Percentiles rank a stretch among this genome's conserved stretches.
phyloP scores from a whole-genome alignment of 108 stramenopile species.

The Pseudonitzschia multiseries region DNA sequence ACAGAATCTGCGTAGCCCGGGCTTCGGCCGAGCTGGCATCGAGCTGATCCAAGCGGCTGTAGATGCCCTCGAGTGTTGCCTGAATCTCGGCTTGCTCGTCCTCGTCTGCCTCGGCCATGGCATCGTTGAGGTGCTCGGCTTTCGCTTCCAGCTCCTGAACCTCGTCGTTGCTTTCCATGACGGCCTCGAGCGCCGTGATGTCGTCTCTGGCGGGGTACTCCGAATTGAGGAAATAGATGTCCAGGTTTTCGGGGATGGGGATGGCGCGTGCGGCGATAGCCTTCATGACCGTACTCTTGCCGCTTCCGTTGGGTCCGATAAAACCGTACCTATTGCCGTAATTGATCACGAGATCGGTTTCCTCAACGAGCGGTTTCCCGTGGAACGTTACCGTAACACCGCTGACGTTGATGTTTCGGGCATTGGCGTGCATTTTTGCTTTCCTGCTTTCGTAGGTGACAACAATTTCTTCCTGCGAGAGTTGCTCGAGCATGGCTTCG shows the following conservation, averaged over 20 bases:
- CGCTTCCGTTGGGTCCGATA: constrained; percentile 72
- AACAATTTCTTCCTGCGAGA: constrained; percentile 74
- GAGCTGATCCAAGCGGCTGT: constrained; percentile 95
- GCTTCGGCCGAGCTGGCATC: constrained; percentile 96
- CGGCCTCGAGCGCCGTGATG: constrained; percentile 95
- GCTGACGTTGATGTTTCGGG: constrained; percentile 95
- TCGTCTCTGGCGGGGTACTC: constrained; percentile 94
- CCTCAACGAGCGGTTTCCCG: constrained; percentile 84
- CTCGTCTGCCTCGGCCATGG: constrained; percentile 86
- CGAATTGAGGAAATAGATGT: constrained; percentile 93
- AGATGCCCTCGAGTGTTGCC: constrained; percentile 63
- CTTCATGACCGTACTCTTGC: constrained; percentile 93
- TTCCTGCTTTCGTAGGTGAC: constrained; percentile 82
- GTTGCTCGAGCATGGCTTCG: constrained; percentile 68
- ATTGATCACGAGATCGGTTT: constrained; percentile 87
- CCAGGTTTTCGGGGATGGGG: constrained; percentile 95
- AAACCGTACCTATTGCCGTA: constrained; percentile 95
- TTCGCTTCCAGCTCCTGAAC: constrained; percentile 82
- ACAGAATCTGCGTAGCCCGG: constrained; percentile 94
- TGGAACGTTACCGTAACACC: constrained; percentile 95
- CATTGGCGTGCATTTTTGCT: constrained; percentile 78
- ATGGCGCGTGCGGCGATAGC: constrained; percentile 94
- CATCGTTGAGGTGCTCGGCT: constrained; percentile 86
- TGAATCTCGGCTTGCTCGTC: constrained; percentile 83
- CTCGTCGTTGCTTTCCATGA: constrained; percentile 94